phyloP scores from a whole-genome alignment of 2,329 filamentous ascomycete genomes.

The Aspergillus oerlinghausenensis region DNA sequence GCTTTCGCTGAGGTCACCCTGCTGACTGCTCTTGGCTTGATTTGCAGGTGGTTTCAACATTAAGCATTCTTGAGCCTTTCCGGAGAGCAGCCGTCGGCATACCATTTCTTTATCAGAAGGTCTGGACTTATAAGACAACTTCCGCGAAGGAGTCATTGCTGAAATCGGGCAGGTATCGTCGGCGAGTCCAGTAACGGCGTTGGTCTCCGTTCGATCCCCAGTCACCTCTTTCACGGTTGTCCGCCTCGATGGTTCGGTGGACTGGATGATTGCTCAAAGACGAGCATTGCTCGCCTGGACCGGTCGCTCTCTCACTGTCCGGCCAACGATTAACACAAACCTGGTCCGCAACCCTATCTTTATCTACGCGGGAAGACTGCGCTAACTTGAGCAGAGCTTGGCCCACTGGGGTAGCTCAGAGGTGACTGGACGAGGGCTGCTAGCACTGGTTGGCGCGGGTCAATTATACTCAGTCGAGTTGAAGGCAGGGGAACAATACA shows the following conservation, averaged over 20 bases:
- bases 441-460: slow-evolving; percentile 78
- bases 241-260: slow-evolving; percentile 85
- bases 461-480: slow-evolving; percentile 84
- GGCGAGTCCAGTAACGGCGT: slow-evolving; percentile 77
- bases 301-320: slow-evolving; percentile 74
- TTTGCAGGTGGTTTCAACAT: slow-evolving; percentile 73
- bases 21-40: slow-evolving; percentile 2
- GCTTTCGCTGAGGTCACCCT: background rate
- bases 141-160: slow-evolving; percentile 5
- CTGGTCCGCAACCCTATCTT: slow-evolving; percentile 47
- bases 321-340: slow-evolving; percentile 68
- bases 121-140: slow-evolving; percentile 13
- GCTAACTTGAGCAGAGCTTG: slow-evolving; percentile 53
- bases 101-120: slow-evolving; percentile 87
- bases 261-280: slow-evolving; percentile 90
- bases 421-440: slow-evolving; percentile 79
- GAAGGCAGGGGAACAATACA: slow-evolving; percentile 78
- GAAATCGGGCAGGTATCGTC: slow-evolving; percentile 61
- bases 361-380: background rate
- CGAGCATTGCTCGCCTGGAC: slow-evolving; percentile 94
- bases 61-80: slow-evolving; percentile 81
- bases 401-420: slow-evolving; percentile 90
- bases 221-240: slow-evolving; percentile 83
- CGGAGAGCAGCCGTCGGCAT: slow-evolving; percentile 75
- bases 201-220: slow-evolving; percentile 83